Conservation (phyloP, 441 rosid species). For the Omphalea diandra region DNA sequence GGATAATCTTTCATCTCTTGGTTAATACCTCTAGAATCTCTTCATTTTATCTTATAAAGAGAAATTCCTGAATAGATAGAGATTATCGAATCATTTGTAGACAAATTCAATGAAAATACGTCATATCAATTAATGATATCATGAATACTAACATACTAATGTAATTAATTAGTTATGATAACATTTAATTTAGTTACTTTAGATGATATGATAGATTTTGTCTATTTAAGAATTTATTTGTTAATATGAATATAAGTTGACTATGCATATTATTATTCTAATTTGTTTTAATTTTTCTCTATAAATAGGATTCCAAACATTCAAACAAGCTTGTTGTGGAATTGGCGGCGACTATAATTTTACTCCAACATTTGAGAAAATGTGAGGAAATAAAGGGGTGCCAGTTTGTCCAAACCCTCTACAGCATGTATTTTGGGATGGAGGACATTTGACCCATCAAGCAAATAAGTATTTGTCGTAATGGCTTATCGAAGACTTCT, state of each 20-base stretch:
- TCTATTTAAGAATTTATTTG: too few relatives aligned
- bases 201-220: too few relatives aligned
- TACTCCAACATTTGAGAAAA: not conserved
- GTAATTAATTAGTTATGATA: too few relatives aligned
- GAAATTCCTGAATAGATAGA: too few relatives aligned
- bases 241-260: too few relatives aligned
- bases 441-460: not conserved
- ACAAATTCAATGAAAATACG: too few relatives aligned
- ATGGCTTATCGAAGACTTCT: not conserved
- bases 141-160: too few relatives aligned
- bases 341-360: not conserved
- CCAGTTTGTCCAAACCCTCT: slow-evolving; percentile 3
- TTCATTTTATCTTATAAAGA: too few relatives aligned
- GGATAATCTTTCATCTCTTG: not conserved
- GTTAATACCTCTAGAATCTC: too few relatives aligned
- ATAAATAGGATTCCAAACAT: not conserved
- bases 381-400: not conserved
- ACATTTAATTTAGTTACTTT: too few relatives aligned
- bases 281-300: not conserved
- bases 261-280: not conserved
- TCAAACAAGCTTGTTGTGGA: slow-evolving; percentile 14
- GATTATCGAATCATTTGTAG: too few relatives aligned
- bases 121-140: too few relatives aligned
- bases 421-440: slow-evolving; percentile 10
- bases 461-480: not conserved